Evolutionary conservation across 129 eudicot genomes (phyloP).

Genomic region (Artemisia tridentata): DNA sequence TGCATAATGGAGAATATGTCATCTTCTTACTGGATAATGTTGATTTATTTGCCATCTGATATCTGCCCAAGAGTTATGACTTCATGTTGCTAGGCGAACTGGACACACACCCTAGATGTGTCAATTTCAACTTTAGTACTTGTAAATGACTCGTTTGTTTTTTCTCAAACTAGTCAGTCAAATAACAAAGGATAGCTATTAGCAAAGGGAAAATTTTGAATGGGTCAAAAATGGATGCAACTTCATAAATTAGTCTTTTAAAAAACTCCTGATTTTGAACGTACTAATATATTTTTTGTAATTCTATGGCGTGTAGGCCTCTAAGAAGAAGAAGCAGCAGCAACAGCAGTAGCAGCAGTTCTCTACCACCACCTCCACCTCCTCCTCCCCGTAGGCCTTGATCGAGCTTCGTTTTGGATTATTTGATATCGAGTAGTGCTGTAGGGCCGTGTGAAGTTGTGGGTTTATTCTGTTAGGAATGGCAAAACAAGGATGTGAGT

Average conservation of each 20-base stretch:
- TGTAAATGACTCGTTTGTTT: too few relatives aligned
- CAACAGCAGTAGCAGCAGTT: conserved; percentile 74
- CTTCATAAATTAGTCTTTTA: too few relatives aligned
- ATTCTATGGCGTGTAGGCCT: conserved; percentile 40
- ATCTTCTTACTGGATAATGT: background rate
- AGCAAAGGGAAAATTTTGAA: too few relatives aligned
- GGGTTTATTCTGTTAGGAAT: background rate
- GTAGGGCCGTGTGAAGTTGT: background rate
- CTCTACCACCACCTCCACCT: conserved; percentile 68
- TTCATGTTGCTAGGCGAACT: too few relatives aligned
- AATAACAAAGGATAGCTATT: too few relatives aligned
- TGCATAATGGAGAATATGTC: background rate
- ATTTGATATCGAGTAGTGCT: background rate
- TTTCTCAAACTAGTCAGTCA: too few relatives aligned
- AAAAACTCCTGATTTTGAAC: too few relatives aligned
- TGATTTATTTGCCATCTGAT: background rate
- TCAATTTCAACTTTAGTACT: too few relatives aligned
- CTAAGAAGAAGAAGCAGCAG: conserved; percentile 57
- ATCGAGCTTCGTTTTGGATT: background rate
- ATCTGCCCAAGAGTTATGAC: too few relatives aligned
- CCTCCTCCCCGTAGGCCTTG: conserved; percentile 67
- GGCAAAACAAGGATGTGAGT: background rate
- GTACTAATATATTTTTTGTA: background rate
- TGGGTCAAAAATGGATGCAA: too few relatives aligned
- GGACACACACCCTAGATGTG: too few relatives aligned